phyloP scores from a whole-genome alignment of 2,329 filamentous ascomycete species.

The Bipolaris oryzae region DNA sequence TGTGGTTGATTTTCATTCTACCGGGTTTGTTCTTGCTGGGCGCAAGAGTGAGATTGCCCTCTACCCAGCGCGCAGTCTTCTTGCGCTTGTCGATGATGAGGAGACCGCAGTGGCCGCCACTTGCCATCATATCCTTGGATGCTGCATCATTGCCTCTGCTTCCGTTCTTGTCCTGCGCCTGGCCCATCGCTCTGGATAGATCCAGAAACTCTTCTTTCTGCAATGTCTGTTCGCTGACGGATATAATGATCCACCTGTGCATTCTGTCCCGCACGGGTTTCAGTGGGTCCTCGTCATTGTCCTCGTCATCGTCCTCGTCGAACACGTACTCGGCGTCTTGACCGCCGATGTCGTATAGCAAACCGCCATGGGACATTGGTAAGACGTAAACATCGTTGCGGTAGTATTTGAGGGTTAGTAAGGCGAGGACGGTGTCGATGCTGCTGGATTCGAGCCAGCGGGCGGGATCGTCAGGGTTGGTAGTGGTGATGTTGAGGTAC shows the following conservation, averaged over 20 bases:
- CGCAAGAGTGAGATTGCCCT: neutral
- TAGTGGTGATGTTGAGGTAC: no score
- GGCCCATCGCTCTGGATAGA: neutral
- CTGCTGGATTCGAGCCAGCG: no score
- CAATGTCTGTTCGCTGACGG: neutral
- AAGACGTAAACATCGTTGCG: no score
- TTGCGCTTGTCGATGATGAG: constrained; percentile 4
- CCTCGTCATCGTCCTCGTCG: neutral
- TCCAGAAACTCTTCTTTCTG: neutral
- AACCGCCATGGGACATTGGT: no score
- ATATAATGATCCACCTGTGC: neutral
- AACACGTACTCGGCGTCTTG: neutral
- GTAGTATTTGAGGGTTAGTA: no score
- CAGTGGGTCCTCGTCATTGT: neutral
- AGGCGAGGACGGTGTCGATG: no score
- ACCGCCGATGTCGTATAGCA: no score
- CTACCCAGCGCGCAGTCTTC: neutral
- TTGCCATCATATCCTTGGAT: neutral
- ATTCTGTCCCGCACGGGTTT: neutral
- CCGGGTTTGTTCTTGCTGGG: neutral
- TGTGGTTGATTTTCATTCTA: neutral
- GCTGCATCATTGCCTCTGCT: neutral
- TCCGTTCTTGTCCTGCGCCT: neutral
- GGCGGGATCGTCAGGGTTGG: no score
- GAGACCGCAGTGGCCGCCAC: neutral